These are phyloP conservation scores for Clavispora asparagi DNA, from an alignment of 805 yeast genomes.

Conservation along the genomic window DNA sequence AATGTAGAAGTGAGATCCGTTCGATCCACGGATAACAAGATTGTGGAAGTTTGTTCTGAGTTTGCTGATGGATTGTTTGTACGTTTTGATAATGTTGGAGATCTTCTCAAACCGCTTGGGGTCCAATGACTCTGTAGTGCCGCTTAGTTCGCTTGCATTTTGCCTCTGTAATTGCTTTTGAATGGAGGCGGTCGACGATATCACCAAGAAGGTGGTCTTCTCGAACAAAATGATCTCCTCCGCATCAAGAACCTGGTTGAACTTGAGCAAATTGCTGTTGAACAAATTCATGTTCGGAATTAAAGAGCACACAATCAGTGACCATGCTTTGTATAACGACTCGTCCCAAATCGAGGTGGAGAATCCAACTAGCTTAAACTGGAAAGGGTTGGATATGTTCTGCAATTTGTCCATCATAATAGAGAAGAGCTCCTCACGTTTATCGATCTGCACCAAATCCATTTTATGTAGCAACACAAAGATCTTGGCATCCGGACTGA, in stretches of 20 bases:
- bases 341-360: slow-evolving; percentile 98
- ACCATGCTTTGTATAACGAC: slow-evolving; percentile 94
- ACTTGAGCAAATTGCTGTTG: slow-evolving; percentile 67
- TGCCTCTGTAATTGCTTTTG: slow-evolving; percentile 20
- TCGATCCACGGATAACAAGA: slow-evolving; percentile 60
- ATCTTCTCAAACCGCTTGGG: slow-evolving; percentile 94
- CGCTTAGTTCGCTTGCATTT: slow-evolving; percentile 3
- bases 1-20: slow-evolving; percentile 42
- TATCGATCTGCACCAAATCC: slow-evolving; percentile 88
- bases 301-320: slow-evolving; percentile 87
- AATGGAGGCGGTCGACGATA: slow-evolving; percentile 52
- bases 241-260: slow-evolving; percentile 73
- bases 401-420: slow-evolving; percentile 81
- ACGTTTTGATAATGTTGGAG: slow-evolving; percentile 88
- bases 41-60: slow-evolving; percentile 80
- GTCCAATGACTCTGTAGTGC: slow-evolving; percentile 43
- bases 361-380: slow-evolving; percentile 72
- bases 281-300: slow-evolving; percentile 86
- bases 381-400: slow-evolving; percentile 61
- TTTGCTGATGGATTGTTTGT: slow-evolving; percentile 86
- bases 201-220: slow-evolving; percentile 83
- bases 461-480: slow-evolving; percentile 91
- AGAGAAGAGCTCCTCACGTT: slow-evolving; percentile 75
- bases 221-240: slow-evolving; percentile 90
- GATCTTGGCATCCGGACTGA: slow-evolving; percentile 85